Percentiles rank a stretch among this genome's conserved stretches.
Evolutionary conservation across 1,284 basidiomycete species (phyloP).

Genomic region (Acaromyces ingoldii): DNA sequence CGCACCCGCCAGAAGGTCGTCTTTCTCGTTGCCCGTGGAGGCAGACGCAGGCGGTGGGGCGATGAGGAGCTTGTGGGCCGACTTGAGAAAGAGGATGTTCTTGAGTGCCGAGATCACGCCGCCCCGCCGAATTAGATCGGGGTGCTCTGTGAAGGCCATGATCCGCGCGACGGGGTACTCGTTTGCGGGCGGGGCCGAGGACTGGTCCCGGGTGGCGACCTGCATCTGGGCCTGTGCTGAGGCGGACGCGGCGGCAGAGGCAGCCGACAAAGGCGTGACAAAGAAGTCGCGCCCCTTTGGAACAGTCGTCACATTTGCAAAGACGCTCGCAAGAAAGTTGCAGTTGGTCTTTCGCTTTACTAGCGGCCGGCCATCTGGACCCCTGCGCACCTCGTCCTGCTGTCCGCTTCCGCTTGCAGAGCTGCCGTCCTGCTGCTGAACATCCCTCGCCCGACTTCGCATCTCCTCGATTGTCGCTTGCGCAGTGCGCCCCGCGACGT

Average conservation of each 20-base stretch:
- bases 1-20: slow-evolving; percentile 28
- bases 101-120: slow-evolving; percentile 49
- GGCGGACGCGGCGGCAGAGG: slow-evolving; percentile 23
- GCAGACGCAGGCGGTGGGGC: slow-evolving; percentile 28
- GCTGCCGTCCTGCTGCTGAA: slow-evolving; percentile 7
- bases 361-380: slow-evolving; percentile 28
- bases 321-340: slow-evolving; percentile 50
- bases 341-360: slow-evolving; percentile 47
- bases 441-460: slow-evolving; percentile 33
- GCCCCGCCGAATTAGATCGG: slow-evolving; percentile 45
- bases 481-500: slow-evolving; percentile 22
- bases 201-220: slow-evolving; percentile 17
- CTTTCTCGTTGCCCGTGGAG: slow-evolving; percentile 12
- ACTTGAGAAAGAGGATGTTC: slow-evolving; percentile 48
- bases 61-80: slow-evolving; percentile 39
- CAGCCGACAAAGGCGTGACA: slow-evolving; percentile 32
- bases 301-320: slow-evolving; percentile 45
- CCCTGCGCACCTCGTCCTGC: slow-evolving; percentile 9
- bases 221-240: slow-evolving; percentile 21
- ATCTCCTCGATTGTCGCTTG: slow-evolving; percentile 36
- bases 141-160: slow-evolving; percentile 49
- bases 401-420: slow-evolving; percentile 9
- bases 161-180: slow-evolving; percentile 47
- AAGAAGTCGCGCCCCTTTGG: slow-evolving; percentile 48
- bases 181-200: slow-evolving; percentile 17